phyloP scores from a whole-genome alignment of 495 filamentous ascomycete species.

The Neurospora tetraspora region DNA sequence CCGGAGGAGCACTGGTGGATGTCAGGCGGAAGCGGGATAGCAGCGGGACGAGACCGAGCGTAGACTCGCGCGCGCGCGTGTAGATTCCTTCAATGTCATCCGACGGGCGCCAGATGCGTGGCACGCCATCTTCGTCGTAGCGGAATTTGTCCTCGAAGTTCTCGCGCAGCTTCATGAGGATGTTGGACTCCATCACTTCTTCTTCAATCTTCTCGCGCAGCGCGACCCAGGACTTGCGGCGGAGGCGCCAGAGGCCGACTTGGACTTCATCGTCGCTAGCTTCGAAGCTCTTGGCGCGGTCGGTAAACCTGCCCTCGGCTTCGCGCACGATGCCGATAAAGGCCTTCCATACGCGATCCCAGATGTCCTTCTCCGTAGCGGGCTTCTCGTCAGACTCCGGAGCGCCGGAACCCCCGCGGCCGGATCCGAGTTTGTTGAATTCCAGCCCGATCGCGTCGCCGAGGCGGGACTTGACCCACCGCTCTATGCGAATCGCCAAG shows the following conservation, averaged over 20 bases:
- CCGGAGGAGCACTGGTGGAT: constrained; percentile 61
- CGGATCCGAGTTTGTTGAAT: constrained; percentile 88
- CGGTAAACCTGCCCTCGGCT: constrained; percentile 75
- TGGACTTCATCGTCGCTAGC: constrained; percentile 86
- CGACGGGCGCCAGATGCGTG: constrained; percentile 90
- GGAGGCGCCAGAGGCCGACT: constrained; percentile 83
- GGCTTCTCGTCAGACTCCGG: constrained; percentile 70
- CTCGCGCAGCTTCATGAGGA: constrained; percentile 88
- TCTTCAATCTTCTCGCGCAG: constrained; percentile 87
- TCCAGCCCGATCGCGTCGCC: constrained; percentile 83
- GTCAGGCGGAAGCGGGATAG: constrained; percentile 72
- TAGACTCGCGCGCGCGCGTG: constrained; percentile 82
- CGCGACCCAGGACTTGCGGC: constrained; percentile 89
- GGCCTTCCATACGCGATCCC: constrained; percentile 89
- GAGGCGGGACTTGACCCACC: constrained; percentile 81
- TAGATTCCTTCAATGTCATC: constrained; percentile 97
- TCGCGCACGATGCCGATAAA: constrained; percentile 79
- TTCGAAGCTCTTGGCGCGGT: constrained; percentile 84
- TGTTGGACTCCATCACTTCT: constrained; percentile 94
- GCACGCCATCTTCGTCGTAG: constrained; percentile 91
- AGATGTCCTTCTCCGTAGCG: constrained; percentile 67
- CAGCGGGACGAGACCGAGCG: constrained; percentile 78
- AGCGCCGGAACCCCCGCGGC: constrained; percentile 67
- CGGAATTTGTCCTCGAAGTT: constrained; percentile 99
- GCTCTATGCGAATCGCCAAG: constrained; percentile 78